A percentile compares a stretch with the other conserved stretches of the same genome.
Evolutionary conservation across 768 basidiomycete species (phyloP).

Genomic region (Exsudoporus frostii): DNA sequence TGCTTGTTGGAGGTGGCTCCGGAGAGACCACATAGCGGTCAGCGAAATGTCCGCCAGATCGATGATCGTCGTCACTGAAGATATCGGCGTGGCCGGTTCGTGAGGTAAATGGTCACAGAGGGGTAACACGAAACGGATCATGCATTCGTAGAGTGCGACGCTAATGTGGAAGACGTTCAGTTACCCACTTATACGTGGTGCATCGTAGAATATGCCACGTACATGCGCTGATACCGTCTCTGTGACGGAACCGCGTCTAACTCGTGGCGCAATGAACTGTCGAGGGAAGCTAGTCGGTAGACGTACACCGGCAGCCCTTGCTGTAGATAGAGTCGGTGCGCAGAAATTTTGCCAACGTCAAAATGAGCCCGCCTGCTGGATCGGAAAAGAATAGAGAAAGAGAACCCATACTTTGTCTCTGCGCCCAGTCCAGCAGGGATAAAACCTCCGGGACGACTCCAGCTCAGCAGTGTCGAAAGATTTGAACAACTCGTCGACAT

Average conservation of each 20-base stretch:
- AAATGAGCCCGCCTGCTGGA: background rate
- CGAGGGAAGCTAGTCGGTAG: conserved; percentile 66
- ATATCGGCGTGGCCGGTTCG: conserved; percentile 49
- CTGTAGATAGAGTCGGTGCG: conserved; percentile 31
- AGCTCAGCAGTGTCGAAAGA: conserved; percentile 59
- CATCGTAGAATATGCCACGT: conserved; percentile 22
- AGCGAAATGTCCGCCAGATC: conserved; percentile 67
- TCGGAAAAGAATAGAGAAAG: background rate
- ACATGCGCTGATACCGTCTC: conserved; percentile 71
- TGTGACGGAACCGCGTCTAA: conserved; percentile 51
- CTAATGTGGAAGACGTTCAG: conserved; percentile 33
- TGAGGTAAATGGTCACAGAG: conserved; percentile 63
- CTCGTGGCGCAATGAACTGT: conserved; percentile 52
- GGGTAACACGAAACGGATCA: conserved; percentile 62
- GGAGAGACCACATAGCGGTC: conserved; percentile 63
- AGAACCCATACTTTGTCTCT: conserved; percentile 59
- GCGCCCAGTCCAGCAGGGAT: conserved; percentile 80
- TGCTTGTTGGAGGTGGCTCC: conserved; percentile 72
- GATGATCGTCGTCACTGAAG: conserved; percentile 64
- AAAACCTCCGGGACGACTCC: conserved; percentile 56
- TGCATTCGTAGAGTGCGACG: conserved; percentile 61
- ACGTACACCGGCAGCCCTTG: conserved; percentile 72
- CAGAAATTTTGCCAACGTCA: background rate
- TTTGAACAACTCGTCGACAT: conserved; percentile 61
- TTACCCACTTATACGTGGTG: no score